These are phyloP conservation scores for Paecilomyces dactylethromorphus DNA, from an alignment of 2,329 filamentous ascomycete species.

Conservation along the genomic window DNA sequence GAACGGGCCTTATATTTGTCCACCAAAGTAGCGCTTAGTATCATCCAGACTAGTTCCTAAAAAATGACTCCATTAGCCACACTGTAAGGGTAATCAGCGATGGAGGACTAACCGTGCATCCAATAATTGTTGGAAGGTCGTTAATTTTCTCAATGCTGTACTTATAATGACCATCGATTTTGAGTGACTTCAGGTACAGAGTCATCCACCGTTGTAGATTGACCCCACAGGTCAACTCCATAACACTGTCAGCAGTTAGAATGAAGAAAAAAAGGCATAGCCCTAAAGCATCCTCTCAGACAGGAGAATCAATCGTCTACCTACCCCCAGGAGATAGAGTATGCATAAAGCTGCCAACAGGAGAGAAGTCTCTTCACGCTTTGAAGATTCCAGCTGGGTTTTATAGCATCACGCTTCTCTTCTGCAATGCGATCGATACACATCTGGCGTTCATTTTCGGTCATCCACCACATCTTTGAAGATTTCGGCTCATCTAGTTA, in stretches of 20 bases:
- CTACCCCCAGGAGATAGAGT: constrained; percentile 1
- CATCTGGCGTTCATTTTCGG: constrained; percentile 1
- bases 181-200: constrained; percentile 1
- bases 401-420: neutral
- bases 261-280: neutral
- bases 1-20: neutral
- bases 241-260: neutral
- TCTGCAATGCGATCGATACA: neutral
- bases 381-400: neutral
- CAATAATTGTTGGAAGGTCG: constrained; percentile 2
- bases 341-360: constrained; percentile 2
- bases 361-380: neutral
- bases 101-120: neutral
- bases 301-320: neutral
- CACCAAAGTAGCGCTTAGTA: neutral
- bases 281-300: neutral
- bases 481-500: constrained; percentile 1
- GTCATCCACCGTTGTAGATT: constrained; percentile 3
- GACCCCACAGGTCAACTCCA: constrained; percentile 1
- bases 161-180: constrained; percentile 1
- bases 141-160: constrained; percentile 2
- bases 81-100: neutral
- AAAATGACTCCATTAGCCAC: neutral
- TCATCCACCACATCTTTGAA: constrained; percentile 1
- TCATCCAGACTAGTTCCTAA: constrained; percentile 2